Percentiles rank a stretch among this genome's conserved stretches.
Conservation (phyloP, 83 land plant genomes). For the Picea mariana region DNA sequence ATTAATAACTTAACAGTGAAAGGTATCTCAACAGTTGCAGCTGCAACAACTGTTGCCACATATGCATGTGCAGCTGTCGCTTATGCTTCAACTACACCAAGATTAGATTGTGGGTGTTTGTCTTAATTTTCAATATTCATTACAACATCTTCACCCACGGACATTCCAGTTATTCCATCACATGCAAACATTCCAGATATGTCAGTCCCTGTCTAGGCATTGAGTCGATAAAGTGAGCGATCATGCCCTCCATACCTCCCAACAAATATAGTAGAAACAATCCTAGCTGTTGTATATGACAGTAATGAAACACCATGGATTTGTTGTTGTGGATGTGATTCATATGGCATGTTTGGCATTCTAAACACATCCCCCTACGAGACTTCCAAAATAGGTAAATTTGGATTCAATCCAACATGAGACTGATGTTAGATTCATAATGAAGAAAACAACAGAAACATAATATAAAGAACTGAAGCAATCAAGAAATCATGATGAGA, state of each 20-base stretch:
- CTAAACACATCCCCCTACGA: not conserved
- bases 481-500: too few species aligned
- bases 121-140: conserved; percentile 20
- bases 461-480: too few species aligned
- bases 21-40: conserved; percentile 81
- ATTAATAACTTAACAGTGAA: too few species aligned
- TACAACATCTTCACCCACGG: conserved; percentile 15
- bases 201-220: conserved; percentile 12
- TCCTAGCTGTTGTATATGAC: conserved; percentile 21
- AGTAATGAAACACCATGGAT: conserved; percentile 15
- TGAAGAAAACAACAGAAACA: too few species aligned
- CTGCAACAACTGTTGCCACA: conserved; percentile 24
- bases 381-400: conserved; percentile 15
- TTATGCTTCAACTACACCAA: conserved; percentile 56
- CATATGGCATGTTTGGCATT: not conserved
- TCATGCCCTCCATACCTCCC: conserved; percentile 38
- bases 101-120: conserved; percentile 27
- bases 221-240: conserved; percentile 25
- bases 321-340: not conserved
- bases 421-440: too few species aligned
- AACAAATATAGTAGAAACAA: conserved; percentile 21
- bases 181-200: not conserved
- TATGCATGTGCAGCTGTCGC: conserved; percentile 25
- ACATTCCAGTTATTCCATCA: not conserved
- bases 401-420: conserved; percentile 40